Base-by-base conservation (phyloP, 805 yeast species). In the Suhomyces sp. region DNA sequence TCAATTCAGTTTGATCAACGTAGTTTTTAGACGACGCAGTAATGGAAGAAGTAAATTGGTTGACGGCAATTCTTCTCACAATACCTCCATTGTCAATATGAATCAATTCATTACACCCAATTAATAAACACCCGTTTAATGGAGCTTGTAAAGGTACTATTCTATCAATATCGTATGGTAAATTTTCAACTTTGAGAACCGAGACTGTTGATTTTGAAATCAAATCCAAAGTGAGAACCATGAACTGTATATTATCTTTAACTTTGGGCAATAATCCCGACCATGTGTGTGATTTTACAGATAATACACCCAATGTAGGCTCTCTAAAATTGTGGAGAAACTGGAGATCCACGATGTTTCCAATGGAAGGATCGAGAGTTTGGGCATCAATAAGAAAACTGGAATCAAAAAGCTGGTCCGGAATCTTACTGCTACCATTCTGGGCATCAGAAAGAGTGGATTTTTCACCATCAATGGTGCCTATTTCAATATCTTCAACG, bases 81-180 rank as follows among this genome's bases (percentile, higher is more conserved):
- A 81, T 76, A 3, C 95, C 95, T 2, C 87, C 75, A 19, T 86
- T 78, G 51, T 90, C 96, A 12, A 88, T 74, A 57, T 86, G 90
- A 8, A 87, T 63, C 6, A 90, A 46, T 48, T 83, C 85, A 53
- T 90, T 88, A 22, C 83, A 72, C 1, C 97, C 96, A 3, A 86
- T 35, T 13, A 77, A 48, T 5, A 88, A 58, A 29, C 79, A 64
- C 0, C 97, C 96, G 41, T 79, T 79, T 21, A 83, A 60, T 0
- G 91, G 88, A 2, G 68, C 65, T 2, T 76, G 69, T 21, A 88
- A 62, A 0, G 96, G 81, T 7, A 83, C 58, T 7, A 88, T 58
- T 11, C 70, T 61, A 45, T 78, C 81, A 2, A 83, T 54, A 54
- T 87, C 96, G 59, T 77, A 86, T 0, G 96, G 95, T 19, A 91